These are phyloP conservation scores for Cercospora brassicicola DNA, from an alignment of 2,329 filamentous ascomycete genomes.

Conservation along the genomic window DNA sequence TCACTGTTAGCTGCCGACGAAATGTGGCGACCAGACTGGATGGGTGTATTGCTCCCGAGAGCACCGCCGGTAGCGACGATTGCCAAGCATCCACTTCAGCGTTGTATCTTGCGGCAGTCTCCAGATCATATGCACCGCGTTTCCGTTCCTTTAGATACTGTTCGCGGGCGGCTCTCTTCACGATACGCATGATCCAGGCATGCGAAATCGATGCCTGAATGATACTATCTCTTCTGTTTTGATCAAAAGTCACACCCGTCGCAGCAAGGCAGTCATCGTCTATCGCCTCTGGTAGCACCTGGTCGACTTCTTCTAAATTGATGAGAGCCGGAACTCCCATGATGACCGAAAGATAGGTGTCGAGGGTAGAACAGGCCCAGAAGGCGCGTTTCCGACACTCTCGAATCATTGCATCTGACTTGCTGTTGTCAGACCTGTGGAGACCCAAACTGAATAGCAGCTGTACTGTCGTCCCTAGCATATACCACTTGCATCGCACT, in stretches of 20 bases:
- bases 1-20: constrained; percentile 54
- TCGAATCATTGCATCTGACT: constrained; percentile 27
- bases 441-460: constrained; percentile 42
- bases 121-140: constrained; percentile 28
- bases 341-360: constrained; percentile 43
- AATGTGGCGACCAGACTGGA: constrained; percentile 52
- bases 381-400: constrained; percentile 43
- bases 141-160: constrained; percentile 29
- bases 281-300: constrained; percentile 30
- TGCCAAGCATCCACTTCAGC: constrained; percentile 49
- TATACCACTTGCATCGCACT: constrained; percentile 36
- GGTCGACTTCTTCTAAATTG: constrained; percentile 39
- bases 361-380: constrained; percentile 44
- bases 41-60: constrained; percentile 47
- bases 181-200: constrained; percentile 34
- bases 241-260: constrained; percentile 8
- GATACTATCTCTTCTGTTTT: constrained; percentile 35
- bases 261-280: constrained; percentile 37
- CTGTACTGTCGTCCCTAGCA: constrained; percentile 42
- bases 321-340: constrained; percentile 42
- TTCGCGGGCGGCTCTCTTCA: constrained; percentile 35
- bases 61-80: constrained; percentile 46
- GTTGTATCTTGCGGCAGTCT: constrained; percentile 44
- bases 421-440: constrained; percentile 34
- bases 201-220: constrained; percentile 37